These are phyloP conservation scores for Paecilomyces dactylethromorphus DNA, from an alignment of 2,329 filamentous ascomycete genomes.

Conservation along the genomic window DNA sequence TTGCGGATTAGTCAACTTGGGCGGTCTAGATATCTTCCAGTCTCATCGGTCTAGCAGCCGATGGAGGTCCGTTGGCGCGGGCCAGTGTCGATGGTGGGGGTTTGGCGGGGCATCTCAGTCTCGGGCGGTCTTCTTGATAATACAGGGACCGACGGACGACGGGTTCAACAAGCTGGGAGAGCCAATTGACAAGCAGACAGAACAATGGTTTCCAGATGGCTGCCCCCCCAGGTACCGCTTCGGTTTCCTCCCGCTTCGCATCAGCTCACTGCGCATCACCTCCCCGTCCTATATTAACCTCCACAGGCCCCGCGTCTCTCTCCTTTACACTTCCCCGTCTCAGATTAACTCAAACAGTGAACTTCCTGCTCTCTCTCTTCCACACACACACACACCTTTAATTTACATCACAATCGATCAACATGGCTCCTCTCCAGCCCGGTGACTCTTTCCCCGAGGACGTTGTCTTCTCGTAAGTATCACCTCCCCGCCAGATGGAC, in stretches of 20 bases:
- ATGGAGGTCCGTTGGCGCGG: not conserved
- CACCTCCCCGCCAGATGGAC: constrained; percentile 1
- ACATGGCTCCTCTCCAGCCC: constrained; percentile 64
- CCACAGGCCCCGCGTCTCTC: constrained; percentile 10
- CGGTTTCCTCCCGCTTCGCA: constrained; percentile 30
- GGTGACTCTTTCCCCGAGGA: constrained; percentile 78
- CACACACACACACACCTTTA: constrained; percentile 6
- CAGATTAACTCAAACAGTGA: constrained; percentile 8
- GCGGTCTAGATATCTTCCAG: constrained; percentile 11
- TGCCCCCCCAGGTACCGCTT: constrained; percentile 26
- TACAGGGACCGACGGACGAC: constrained; percentile 7
- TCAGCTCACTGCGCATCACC: constrained; percentile 21
- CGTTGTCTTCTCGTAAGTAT: constrained; percentile 65
- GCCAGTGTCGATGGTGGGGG: not conserved
- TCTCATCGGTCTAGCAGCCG: not conserved
- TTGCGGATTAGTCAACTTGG: constrained; percentile 14
- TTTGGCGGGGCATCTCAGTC: constrained; percentile 16
- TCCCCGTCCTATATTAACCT: constrained; percentile 14
- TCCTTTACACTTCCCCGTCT: constrained; percentile 3
- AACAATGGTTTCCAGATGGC: not conserved
- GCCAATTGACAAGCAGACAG: not conserved
- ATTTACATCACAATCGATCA: constrained; percentile 11
- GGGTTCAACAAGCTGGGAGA: not conserved
- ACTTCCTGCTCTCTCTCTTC: constrained; percentile 5
- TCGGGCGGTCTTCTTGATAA: constrained; percentile 31